Conservation (phyloP, 345 rosid genomes). For the Abelmoschus esculentus region DNA sequence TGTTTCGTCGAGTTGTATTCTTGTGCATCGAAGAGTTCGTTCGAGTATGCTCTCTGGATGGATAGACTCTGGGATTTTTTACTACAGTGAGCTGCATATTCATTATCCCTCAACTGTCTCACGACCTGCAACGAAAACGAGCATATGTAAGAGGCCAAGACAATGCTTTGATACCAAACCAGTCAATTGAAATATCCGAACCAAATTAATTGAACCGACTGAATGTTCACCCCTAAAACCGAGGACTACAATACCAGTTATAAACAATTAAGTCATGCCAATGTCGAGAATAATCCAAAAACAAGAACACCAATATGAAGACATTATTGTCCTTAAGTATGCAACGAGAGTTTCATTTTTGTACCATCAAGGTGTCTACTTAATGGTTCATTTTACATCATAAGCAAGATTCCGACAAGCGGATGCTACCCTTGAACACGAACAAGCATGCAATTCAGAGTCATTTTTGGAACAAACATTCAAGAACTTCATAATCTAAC, state of each 20-base stretch:
- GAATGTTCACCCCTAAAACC: background rate
- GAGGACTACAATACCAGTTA: background rate
- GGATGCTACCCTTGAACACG: background rate
- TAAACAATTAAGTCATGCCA: background rate
- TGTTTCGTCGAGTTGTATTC: slow-evolving; percentile 74
- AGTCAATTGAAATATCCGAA: background rate
- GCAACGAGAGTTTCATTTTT: background rate
- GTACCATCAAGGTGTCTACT: background rate
- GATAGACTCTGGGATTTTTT: slow-evolving; percentile 24
- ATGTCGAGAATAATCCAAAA: background rate
- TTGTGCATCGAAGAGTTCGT: slow-evolving; percentile 52
- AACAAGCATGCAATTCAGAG: background rate
- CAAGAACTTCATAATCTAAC: background rate
- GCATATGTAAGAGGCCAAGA: background rate
- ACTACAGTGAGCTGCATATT: slow-evolving; percentile 20
- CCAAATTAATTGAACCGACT: background rate
- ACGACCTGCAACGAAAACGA: slow-evolving; percentile 45
- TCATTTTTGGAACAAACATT: background rate
- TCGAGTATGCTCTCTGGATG: slow-evolving; percentile 58
- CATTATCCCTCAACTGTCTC: slow-evolving; percentile 52
- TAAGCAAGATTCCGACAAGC: background rate
- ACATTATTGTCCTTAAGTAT: background rate
- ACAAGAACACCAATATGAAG: background rate
- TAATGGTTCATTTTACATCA: background rate
- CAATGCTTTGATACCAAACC: background rate